phyloP scores from a whole-genome alignment of 1,139 yeast genomes.

The Groenewaldozyma auringiensis region DNA sequence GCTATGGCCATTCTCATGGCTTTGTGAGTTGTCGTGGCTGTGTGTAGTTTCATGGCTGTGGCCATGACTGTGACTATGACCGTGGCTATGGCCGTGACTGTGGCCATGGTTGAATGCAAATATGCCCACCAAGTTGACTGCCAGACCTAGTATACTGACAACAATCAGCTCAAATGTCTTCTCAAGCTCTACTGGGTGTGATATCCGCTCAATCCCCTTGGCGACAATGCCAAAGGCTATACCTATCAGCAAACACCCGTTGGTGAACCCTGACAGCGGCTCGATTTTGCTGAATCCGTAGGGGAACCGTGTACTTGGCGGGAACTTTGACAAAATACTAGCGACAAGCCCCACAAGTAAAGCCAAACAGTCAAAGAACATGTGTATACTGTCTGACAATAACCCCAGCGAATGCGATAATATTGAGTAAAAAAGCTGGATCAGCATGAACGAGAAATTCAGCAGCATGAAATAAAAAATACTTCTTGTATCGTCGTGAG shows the following conservation, averaged over 20 bases:
- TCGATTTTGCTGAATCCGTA: conserved; percentile 83
- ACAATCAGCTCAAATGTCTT: conserved; percentile 79
- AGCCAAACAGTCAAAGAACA: conserved; percentile 93
- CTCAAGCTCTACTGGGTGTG: conserved; percentile 67
- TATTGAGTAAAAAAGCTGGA: conserved; percentile 85
- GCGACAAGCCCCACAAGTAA: conserved; percentile 85
- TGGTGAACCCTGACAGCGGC: conserved; percentile 89
- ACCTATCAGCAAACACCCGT: conserved; percentile 80
- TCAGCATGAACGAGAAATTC: conserved; percentile 88
- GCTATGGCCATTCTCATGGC: conserved; percentile 23
- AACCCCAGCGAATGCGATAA: conserved; percentile 87
- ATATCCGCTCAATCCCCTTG: conserved; percentile 77
- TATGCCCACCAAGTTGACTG: conserved; percentile 86
- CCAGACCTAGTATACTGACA: conserved; percentile 74
- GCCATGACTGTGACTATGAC: conserved; percentile 22
- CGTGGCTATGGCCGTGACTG: conserved; percentile 35
- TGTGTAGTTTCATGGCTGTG: conserved; percentile 35
- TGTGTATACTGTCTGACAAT: conserved; percentile 86
- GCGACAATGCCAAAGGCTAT: conserved; percentile 82
- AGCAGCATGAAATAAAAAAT: conserved; percentile 80
- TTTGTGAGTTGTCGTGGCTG: conserved; percentile 43
- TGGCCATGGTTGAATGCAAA: conserved; percentile 89
- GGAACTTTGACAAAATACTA: conserved; percentile 52
- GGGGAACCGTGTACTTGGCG: conserved; percentile 67
- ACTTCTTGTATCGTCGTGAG: conserved; percentile 70